Evolutionary conservation across 1,139 yeast genomes (phyloP), one percentile per base, ranked within the genome.

Genomic region (Candida sanyaensis): DNA sequence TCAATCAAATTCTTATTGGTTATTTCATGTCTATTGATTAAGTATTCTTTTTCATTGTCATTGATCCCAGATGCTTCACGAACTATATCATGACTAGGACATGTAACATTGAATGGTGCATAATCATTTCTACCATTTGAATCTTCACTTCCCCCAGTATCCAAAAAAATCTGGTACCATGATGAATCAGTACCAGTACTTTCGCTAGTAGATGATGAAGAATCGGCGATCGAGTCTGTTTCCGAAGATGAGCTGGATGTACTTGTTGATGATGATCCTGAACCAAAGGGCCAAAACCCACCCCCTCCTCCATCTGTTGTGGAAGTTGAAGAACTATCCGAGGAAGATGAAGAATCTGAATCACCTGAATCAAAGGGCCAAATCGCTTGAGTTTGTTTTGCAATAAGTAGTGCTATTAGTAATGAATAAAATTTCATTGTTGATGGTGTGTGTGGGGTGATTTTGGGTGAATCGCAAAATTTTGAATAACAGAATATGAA

Each of bases 1-100:
- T 60, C 56, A 9, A 65, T 60, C 52, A 74, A 56, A 37, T 67
- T 62, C 9, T 60, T 47, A 51, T 72, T 71, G 26, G 78, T 71
- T 27, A 17, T 12, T 33, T 23, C 31, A 10, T 41, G 43, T 24
- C 43, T 13, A 12, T 32, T 31, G 2, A 6, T 3, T 12, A 41
- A 6, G 13, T 41, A 41, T 9, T 41, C 43, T 7, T 33, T 41
- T 31, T 41, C 43, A 23, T 41, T 28, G 10, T 32, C 37, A 5
- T 37, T 32, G 21, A 41, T 33, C 5, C 29, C 43, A 3, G 30
- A 6, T 3, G 43, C 43, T 33, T 32, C 37, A 21, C 43, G 29
- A 5, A 31, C 26, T 5, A 41, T 7, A 5, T 37, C 24, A 6
- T 50, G 37, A 7, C 29, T 32, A 13, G 75, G 74, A 48, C 76